These are phyloP conservation scores for Cryptosporidium tyzzeri DNA, from an alignment of 169 alveolate species.

Conservation along the genomic window DNA sequence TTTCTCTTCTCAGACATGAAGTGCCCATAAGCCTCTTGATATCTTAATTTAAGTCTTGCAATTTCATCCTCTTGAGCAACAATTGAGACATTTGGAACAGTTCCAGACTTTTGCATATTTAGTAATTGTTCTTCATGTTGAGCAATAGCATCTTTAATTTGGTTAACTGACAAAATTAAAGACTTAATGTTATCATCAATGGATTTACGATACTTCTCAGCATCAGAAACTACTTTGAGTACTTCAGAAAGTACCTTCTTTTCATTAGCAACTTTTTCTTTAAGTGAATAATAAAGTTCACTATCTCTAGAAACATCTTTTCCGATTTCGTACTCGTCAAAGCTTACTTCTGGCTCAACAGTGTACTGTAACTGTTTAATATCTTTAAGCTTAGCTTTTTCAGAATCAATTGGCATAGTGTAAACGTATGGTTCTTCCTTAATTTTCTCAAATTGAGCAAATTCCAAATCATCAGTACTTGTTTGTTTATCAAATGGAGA, in stretches of 20 bases:
- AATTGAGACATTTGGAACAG: slow-evolving; percentile 44
- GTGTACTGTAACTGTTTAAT: slow-evolving; percentile 41
- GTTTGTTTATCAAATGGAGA: slow-evolving; percentile 71
- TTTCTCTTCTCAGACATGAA: slow-evolving; percentile 69
- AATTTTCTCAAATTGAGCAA: slow-evolving; percentile 35
- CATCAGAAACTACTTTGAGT: slow-evolving; percentile 42
- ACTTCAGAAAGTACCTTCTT: slow-evolving; percentile 60
- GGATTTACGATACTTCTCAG: slow-evolving; percentile 46
- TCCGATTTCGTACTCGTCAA: slow-evolving; percentile 58
- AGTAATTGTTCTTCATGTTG: slow-evolving; percentile 37
- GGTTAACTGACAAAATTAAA: slow-evolving; percentile 55
- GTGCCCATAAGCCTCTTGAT: slow-evolving; percentile 67
- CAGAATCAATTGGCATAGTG: slow-evolving; percentile 40
- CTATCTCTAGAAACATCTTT: slow-evolving; percentile 53
- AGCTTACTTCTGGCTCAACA: slow-evolving; percentile 71
- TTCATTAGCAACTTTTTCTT: slow-evolving; percentile 54
- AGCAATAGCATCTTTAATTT: slow-evolving; percentile 31
- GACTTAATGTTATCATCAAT: slow-evolving; percentile 43
- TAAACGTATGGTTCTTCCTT: slow-evolving; percentile 29
- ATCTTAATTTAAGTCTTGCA: slow-evolving; percentile 40
- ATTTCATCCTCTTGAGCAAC: slow-evolving; percentile 73
- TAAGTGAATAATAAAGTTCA: slow-evolving; percentile 32
- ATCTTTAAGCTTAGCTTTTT: slow-evolving; percentile 30
- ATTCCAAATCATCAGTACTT: slow-evolving; percentile 40
- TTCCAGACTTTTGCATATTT: slow-evolving; percentile 63